Percentiles rank a stretch among this genome's conserved stretches.
These are phyloP conservation scores for Pseudocohnilembus persalinus DNA, from an alignment of 169 alveolate species.

Conservation along the genomic window DNA sequence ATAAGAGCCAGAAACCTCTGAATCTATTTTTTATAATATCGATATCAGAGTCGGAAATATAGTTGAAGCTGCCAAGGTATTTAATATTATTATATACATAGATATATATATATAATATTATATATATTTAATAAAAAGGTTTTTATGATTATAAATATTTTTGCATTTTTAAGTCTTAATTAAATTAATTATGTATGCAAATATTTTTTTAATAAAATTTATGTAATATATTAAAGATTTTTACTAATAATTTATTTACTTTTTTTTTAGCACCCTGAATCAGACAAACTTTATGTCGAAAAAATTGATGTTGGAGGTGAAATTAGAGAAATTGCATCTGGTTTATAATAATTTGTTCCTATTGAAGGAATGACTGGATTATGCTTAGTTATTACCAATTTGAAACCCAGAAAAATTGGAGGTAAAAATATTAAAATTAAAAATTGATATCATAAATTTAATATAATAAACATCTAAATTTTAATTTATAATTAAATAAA, in stretches of 20 bases:
- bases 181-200: not conserved
- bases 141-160: constrained; percentile 52
- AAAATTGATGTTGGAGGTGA: constrained; percentile 81
- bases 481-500: not conserved
- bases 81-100: constrained; percentile 59
- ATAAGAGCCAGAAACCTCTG: constrained; percentile 19
- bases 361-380: constrained; percentile 73
- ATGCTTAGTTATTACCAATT: constrained; percentile 77
- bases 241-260: not conserved
- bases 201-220: not conserved
- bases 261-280: constrained; percentile 69
- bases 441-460: not conserved
- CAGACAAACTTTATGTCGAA: constrained; percentile 82
- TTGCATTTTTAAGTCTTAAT: constrained; percentile 48
- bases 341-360: constrained; percentile 72
- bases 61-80: constrained; percentile 47
- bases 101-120: constrained; percentile 57
- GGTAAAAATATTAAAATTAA: constrained; percentile 17
- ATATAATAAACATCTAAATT: not conserved
- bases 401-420: constrained; percentile 79
- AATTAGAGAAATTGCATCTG: constrained; percentile 84
- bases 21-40: constrained; percentile 40
- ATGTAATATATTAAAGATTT: not conserved
- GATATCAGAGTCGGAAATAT: constrained; percentile 80
- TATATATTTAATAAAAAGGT: constrained; percentile 54